Base-by-base conservation (phyloP, 2,329 filamentous ascomycete species). In the Penicillium occitanis region DNA sequence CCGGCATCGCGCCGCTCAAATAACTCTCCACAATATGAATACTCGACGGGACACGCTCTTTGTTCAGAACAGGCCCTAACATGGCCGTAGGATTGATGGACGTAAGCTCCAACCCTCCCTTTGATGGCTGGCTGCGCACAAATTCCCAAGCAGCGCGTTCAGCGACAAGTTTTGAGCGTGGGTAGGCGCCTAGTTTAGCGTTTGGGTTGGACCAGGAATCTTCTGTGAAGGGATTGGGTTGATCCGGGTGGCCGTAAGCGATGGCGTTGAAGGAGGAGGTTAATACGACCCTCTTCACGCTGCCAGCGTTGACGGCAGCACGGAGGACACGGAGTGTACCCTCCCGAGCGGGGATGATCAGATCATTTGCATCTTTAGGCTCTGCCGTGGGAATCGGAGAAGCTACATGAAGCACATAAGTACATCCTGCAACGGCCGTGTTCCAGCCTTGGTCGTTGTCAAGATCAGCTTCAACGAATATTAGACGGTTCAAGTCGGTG, bases 231-330 rank as follows among this genome's bases (percentile, higher is more conserved):
- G 48, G 48, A 2, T 51, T 33, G 14, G 33, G 8, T 53, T 30
- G 48, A 48, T 55, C 61, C 10, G 35, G 46, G 10, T 55, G 61
- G 3, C 61, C 61, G 4, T 63, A 63, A 1, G 19, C 33, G 22
- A 63, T 28, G 19, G 61, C 61, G 25, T 63, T 53, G 35, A 63
- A 63, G 3, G 61, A 63, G 17, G 60, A 63, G n/a, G 61, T 55
- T 7, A 55, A 5, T 5, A 63, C 46, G 7, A 63, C 61, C 2
- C 46, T 19, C 13, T 55, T 42, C 33, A 40, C 19, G 22, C 6
- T 40, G 14, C 11, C 46, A 17, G 22, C 11, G 8, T 6, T 25
- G 5, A n/a, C n/a, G 5, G 61, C 61, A 13, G 46, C 33, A n/a
- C n/a, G 40, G 19, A 63, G 37, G 5, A 63, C 44, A 5, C 59